Base-by-base conservation (phyloP, 2,329 filamentous ascomycete genomes). In the Seiridium cupressi region DNA sequence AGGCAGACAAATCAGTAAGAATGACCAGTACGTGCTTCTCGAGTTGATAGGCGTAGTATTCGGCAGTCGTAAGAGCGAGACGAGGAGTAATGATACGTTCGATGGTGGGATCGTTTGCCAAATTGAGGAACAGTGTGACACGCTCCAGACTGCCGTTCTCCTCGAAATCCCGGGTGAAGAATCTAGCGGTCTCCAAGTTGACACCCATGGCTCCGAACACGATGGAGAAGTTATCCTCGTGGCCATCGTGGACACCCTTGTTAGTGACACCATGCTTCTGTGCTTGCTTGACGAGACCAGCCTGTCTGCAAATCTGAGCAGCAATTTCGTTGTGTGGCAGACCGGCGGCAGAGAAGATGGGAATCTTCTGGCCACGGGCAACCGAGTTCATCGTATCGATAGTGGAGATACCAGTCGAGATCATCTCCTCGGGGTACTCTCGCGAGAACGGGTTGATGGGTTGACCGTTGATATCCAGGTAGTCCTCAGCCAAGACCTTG, bases 171-270 rank as follows among this genome's bases (percentile, higher is more conserved):
- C 92, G 87, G 44, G 94, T 98, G 83, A 99, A 99, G 87, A 99
- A 99, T 70, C 95, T 91, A 70, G 91, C 92, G 38, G 95, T 99
- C 77, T 99, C 95, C 89, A 99, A 88, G 83, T 99, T 99, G 70
- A 99, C 95, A 93, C 95, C 95, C 95, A 99, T 99, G 73, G 95
- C 95, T 74, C 92, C 96, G 75, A 99, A 99, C 60, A 99, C 95
- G 72, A 99, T 99, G 62, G 93, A 97, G 85, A 99, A 99, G 83
- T 99, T 99, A 73, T 99, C 95, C 73, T 97, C 93, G 78, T 99
- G 95, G 60, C 89, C 93, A 72, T 99, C 96, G 73, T 99, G 95
- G 34, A 95, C 89, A 66, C 90, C 93, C 86, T 99, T 99, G 76
- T 92, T 96, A 42, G 93, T 89, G 58, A 88, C 77, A 56, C 93